These are phyloP conservation scores for Cardamine resedifolia DNA, from an alignment of 345 rosid species.

Conservation along the genomic window DNA sequence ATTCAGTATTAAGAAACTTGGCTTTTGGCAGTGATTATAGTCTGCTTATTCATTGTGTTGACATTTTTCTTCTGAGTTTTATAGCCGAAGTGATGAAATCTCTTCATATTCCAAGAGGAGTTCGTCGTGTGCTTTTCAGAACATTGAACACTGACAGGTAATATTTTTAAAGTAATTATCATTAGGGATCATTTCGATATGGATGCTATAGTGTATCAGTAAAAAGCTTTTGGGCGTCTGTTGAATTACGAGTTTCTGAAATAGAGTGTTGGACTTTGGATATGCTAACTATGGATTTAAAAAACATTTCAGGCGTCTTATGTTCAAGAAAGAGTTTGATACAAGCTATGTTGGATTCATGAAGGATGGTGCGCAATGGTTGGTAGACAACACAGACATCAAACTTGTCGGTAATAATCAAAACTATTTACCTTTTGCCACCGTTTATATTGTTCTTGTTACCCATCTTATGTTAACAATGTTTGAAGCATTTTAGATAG, in stretches of 20 bases:
- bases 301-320: slow-evolving; percentile 59
- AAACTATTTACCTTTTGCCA: background rate
- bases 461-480: background rate
- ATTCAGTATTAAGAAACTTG: background rate
- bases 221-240: background rate
- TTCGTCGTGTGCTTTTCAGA: slow-evolving; percentile 80
- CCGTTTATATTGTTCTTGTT: background rate
- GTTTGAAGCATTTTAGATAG: background rate
- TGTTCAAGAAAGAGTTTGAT: slow-evolving; percentile 71
- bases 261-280: background rate
- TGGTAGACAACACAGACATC: slow-evolving; percentile 87
- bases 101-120: slow-evolving; percentile 70
- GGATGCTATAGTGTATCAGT: background rate
- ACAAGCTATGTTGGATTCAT: slow-evolving; percentile 83
- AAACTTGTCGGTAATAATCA: slow-evolving; percentile 65
- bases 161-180: background rate
- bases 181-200: background rate
- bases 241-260: background rate
- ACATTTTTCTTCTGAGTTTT: background rate
- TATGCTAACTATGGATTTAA: background rate
- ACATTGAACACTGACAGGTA: slow-evolving; percentile 88
- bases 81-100: slow-evolving; percentile 80
- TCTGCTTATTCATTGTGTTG: background rate
- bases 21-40: background rate
- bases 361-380: slow-evolving; percentile 84